Conservation (phyloP, 371 early-diverging fungal genomes). For the Choanephora cucurbitarum region DNA sequence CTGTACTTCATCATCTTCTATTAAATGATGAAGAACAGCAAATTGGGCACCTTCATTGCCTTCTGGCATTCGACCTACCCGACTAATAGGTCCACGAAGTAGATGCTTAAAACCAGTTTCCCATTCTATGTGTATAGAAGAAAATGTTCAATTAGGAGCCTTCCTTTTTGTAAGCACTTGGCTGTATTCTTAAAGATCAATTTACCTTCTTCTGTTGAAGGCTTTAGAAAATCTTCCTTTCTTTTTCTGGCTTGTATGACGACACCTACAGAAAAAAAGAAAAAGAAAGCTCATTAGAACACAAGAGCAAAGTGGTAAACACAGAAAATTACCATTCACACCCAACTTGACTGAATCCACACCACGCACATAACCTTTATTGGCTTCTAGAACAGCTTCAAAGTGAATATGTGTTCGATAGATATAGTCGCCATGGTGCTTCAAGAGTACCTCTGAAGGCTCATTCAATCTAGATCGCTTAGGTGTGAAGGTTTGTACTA, state of each 20-base stretch:
- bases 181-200: not conserved
- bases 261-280: slow-evolving; percentile 7
- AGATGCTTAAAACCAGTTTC: slow-evolving; percentile 30
- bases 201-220: slow-evolving; percentile 14
- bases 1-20: slow-evolving; percentile 34
- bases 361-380: slow-evolving; percentile 18
- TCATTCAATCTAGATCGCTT: slow-evolving; percentile 11
- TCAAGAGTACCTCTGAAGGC: slow-evolving; percentile 27
- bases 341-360: slow-evolving; percentile 19
- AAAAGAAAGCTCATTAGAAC: too few species aligned
- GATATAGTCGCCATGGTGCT: slow-evolving; percentile 24
- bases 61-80: slow-evolving; percentile 17
- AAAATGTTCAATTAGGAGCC: not conserved
- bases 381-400: slow-evolving; percentile 15
- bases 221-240: slow-evolving; percentile 12
- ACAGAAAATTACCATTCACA: slow-evolving; percentile 23
- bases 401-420: slow-evolving; percentile 43
- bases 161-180: not conserved
- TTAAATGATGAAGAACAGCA: slow-evolving; percentile 37
- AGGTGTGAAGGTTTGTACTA: slow-evolving; percentile 17
- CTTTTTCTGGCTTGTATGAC: slow-evolving; percentile 21
- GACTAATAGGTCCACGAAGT: slow-evolving; percentile 33
- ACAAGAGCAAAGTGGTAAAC: too few species aligned
- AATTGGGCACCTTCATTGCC: slow-evolving; percentile 21
- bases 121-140: slow-evolving; percentile 22